Evolutionary conservation across 176 grass and related monocot genomes (phyloP).

Genomic region (Bolboschoenus planiculmis): DNA sequence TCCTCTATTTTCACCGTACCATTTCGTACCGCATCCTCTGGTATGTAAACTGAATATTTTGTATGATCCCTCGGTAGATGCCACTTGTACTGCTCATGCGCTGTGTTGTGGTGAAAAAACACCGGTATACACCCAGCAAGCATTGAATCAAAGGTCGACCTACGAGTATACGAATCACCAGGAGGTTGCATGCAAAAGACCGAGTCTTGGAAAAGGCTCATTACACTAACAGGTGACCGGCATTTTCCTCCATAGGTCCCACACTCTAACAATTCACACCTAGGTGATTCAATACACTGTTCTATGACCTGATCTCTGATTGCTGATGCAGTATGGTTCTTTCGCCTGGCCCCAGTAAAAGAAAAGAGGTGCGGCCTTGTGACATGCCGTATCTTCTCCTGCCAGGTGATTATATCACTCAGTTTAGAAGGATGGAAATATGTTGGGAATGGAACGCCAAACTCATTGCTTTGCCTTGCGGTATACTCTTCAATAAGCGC

Average conservation of each 20-base stretch:
- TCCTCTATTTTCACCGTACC: constrained; percentile 50
- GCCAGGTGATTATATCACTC: constrained; percentile 47
- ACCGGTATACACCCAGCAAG: constrained; percentile 77
- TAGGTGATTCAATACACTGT: constrained; percentile 40
- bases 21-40: constrained; percentile 36
- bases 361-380: constrained; percentile 53
- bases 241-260: constrained; percentile 32
- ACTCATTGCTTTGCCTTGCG: constrained; percentile 29
- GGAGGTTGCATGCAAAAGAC: constrained; percentile 73
- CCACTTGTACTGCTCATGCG: constrained; percentile 70
- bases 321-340: constrained; percentile 23
- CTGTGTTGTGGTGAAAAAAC: constrained; percentile 66
- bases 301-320: constrained; percentile 43
- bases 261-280: constrained; percentile 53
- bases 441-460: constrained; percentile 59
- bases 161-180: constrained; percentile 39
- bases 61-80: constrained; percentile 44
- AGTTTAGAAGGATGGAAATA: constrained; percentile 63
- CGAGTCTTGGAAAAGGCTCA: constrained; percentile 58
- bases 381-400: constrained; percentile 41
- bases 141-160: constrained; percentile 47
- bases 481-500: constrained; percentile 31
- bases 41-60: constrained; percentile 61
- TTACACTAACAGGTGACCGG: constrained; percentile 38
- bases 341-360: constrained; percentile 44